Percentiles rank a stretch among this genome's conserved stretches.
These are phyloP conservation scores for Tephrocybe sp. DNA, from an alignment of 768 basidiomycete genomes.

Conservation along the genomic window DNA sequence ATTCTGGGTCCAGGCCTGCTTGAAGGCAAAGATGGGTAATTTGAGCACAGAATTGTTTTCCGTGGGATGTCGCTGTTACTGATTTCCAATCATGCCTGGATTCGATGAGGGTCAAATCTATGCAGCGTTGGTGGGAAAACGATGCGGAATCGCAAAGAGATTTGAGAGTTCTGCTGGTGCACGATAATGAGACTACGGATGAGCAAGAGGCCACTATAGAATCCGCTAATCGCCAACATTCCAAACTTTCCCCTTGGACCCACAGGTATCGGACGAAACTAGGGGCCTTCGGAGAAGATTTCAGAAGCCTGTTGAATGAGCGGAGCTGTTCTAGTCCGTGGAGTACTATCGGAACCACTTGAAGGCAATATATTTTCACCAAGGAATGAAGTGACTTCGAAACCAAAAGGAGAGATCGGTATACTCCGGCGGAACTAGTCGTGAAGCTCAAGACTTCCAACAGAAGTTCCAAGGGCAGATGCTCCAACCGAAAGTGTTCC, in stretches of 20 bases:
- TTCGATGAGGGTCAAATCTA: slow-evolving; percentile 14
- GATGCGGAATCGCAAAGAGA: slow-evolving; percentile 8
- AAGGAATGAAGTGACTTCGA: slow-evolving; percentile 10
- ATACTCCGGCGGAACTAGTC: slow-evolving; percentile 8
- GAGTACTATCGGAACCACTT: slow-evolving; percentile 14
- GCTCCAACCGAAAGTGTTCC: neutral
- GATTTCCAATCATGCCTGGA: slow-evolving; percentile 10
- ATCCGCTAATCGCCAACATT: slow-evolving; percentile 9
- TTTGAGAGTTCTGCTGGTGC: slow-evolving; percentile 9
- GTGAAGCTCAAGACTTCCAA: slow-evolving; percentile 15
- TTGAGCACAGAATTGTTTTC: slow-evolving; percentile 6
- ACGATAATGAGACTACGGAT: slow-evolving; percentile 8
- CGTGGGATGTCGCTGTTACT: slow-evolving; percentile 5
- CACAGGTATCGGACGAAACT: slow-evolving; percentile 15
- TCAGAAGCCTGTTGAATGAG: slow-evolving; percentile 13
- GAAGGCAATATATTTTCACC: slow-evolving; percentile 10
- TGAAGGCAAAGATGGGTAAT: slow-evolving; percentile 15
- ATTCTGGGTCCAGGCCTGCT: slow-evolving; percentile 12
- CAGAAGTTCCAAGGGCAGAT: slow-evolving; percentile 10
- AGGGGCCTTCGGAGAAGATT: neutral
- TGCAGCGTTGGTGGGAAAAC: slow-evolving; percentile 11
- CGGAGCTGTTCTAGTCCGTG: slow-evolving; percentile 3
- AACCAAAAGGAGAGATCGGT: slow-evolving; percentile 16
- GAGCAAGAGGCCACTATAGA: slow-evolving; percentile 10
- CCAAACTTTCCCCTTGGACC: slow-evolving; percentile 11